Evolutionary conservation across 1,139 yeast genomes (phyloP).

Genomic region (Blastobotrys petasosporus): DNA sequence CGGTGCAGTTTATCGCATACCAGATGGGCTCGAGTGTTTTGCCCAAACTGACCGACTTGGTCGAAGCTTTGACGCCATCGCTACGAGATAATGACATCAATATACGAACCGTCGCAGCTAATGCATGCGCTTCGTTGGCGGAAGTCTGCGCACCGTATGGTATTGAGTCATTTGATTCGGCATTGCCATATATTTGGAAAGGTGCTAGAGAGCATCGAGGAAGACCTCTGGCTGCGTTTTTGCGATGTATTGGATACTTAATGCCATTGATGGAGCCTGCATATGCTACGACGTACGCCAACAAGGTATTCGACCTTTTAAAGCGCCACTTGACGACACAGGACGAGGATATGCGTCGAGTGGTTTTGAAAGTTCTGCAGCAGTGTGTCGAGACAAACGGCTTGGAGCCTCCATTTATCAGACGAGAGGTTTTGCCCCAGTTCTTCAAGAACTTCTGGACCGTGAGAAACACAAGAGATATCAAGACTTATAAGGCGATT

Average conservation of each 20-base stretch:
- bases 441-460: conserved; percentile 74
- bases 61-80: conserved; percentile 54
- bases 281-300: conserved; percentile 70
- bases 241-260: conserved; percentile 72
- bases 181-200: conserved; percentile 72
- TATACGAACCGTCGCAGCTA: conserved; percentile 65
- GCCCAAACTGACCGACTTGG: conserved; percentile 65
- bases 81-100: conserved; percentile 63
- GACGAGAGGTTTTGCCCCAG: conserved; percentile 50
- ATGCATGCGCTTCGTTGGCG: conserved; percentile 69
- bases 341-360: conserved; percentile 82
- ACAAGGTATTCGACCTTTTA: conserved; percentile 62
- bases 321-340: conserved; percentile 72
- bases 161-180: conserved; percentile 72
- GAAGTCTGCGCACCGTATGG: conserved; percentile 90
- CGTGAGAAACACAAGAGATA: conserved; percentile 45
- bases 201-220: conserved; percentile 80
- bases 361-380: conserved; percentile 58
- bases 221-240: conserved; percentile 63
- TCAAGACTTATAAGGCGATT: conserved; percentile 51
- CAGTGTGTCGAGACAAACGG: conserved; percentile 52
- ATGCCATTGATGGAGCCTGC: conserved; percentile 86
- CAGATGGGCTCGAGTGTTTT: conserved; percentile 68
- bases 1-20: conserved; percentile 69
- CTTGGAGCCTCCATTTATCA: conserved; percentile 43